Evolutionary conservation across 495 filamentous ascomycete species (phyloP).

Genomic region (Neurospora terricola): DNA sequence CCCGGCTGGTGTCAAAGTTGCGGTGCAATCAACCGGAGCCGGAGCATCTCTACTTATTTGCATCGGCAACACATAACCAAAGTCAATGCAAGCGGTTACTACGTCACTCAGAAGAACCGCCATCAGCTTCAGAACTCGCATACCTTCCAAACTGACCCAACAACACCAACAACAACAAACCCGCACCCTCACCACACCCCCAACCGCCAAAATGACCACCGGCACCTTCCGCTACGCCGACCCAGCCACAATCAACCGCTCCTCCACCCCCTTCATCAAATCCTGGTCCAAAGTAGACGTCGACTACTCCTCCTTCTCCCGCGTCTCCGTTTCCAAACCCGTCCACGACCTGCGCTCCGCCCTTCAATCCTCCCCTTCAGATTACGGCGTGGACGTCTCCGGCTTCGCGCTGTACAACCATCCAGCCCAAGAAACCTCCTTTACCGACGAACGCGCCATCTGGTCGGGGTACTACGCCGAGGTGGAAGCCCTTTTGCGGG

Average conservation of each 20-base stretch:
- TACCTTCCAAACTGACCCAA: background rate
- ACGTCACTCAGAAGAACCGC: background rate
- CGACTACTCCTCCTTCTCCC: slow-evolving; percentile 19
- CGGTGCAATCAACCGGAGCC: background rate
- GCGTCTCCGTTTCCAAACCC: background rate
- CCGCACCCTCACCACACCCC: background rate
- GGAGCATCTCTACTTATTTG: background rate
- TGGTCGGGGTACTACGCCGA: slow-evolving; percentile 67
- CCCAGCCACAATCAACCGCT: slow-evolving; percentile 9
- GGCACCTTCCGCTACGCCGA: slow-evolving; percentile 21
- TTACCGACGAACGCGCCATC: slow-evolving; percentile 52
- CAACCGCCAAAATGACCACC: slow-evolving; percentile 14
- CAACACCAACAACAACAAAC: background rate
- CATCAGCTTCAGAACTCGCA: background rate
- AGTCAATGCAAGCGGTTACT: background rate
- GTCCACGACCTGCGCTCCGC: background rate
- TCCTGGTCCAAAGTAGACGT: slow-evolving; percentile 36
- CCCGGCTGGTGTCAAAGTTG: background rate
- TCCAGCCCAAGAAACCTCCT: slow-evolving; percentile 41
- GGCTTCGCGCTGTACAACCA: slow-evolving; percentile 30
- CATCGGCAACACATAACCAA: background rate
- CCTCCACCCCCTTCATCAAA: slow-evolving; percentile 12
- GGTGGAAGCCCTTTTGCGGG: slow-evolving; percentile 56
- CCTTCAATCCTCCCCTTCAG: background rate
- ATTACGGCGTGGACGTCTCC: slow-evolving; percentile 28